phyloP scores from a whole-genome alignment of 169 alveolate species.

The Cystoisospora suis region DNA sequence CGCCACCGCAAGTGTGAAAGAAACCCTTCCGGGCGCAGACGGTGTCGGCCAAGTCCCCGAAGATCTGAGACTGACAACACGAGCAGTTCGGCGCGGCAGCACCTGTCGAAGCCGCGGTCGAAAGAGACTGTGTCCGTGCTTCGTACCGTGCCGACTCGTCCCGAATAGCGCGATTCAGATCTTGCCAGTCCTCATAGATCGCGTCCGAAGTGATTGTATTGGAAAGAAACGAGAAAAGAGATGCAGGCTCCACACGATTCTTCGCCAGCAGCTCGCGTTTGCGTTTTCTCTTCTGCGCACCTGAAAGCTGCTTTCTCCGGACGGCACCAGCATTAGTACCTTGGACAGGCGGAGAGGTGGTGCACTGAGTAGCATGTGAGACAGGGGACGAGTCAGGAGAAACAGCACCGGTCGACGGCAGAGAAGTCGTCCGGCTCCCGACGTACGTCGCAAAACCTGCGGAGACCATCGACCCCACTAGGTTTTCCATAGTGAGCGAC shows the following conservation, averaged over 20 bases:
- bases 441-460: no score
- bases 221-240: slow-evolving; percentile 1
- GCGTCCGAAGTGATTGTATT: not conserved
- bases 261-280: slow-evolving; percentile 26
- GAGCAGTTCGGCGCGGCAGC: not conserved
- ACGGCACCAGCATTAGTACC: not conserved
- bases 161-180: not conserved
- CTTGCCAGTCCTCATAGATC: slow-evolving; percentile 14
- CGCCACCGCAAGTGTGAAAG: no score
- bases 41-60: no score
- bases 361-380: no score
- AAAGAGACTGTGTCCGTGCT: not conserved
- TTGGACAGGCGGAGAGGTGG: no score
- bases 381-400: no score
- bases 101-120: not conserved
- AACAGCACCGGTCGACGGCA: no score
- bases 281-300: slow-evolving; percentile 14
- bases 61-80: no score
- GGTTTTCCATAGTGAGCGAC: no score
- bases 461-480: no score
- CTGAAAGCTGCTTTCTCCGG: slow-evolving; percentile 27
- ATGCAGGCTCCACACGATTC: slow-evolving; percentile 26
- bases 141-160: slow-evolving; percentile 26
- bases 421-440: no score
- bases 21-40: no score